Base-by-base conservation (phyloP, 768 basidiomycete species). In the Asterophora lycoperdoides region DNA sequence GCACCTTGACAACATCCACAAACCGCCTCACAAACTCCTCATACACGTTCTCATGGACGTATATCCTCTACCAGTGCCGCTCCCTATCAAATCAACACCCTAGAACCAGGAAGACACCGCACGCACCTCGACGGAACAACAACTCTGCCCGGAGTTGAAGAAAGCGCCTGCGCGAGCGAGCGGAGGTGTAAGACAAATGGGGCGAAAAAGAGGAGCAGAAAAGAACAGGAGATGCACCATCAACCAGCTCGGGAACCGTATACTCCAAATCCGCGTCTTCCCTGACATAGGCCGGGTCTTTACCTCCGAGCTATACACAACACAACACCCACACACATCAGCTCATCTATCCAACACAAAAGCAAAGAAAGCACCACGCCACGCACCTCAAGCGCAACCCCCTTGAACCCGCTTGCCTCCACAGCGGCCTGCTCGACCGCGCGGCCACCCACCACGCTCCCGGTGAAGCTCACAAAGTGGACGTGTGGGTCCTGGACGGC, bases 91-190 rank as follows among this genome's bases (percentile, higher is more conserved):
- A n/a, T n/a, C n/a, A n/a, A n/a, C n/a, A n/a, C n/a, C n/a, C n/a
- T n/a, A n/a, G n/a, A n/a, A n/a, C n/a, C n/a, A 17, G 17, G 29
- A 35, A 29, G 11, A 18, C 9, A 19, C 15, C 26, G 19, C 30
- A 60, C 71, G 13, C 52, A 87, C 89, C 74, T 99, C 96, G 51
- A 98, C 73, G 0, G 88, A 83, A 61, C 95, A 97, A 66, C 95
- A 98, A 55, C 92, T 94, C 68, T 99, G 96, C 1, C 96, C 96
- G 13, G 94, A 93, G 67, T 98, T 98, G 75, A 93, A 99, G 69
- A 94, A 84, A 4, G 92, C 86, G 32, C 92, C 89, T 92, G 34
- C 17, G 30, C 36, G 33, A 44, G 28, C 41, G 36, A 46, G 55
- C 39, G 1, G 14, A 35, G 37, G 29, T 18, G 29, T 8, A 36